Evolutionary conservation across 768 basidiomycete species (phyloP), one percentile per base, ranked within the genome.

Genomic region (Rhizopogon salebrosus): DNA sequence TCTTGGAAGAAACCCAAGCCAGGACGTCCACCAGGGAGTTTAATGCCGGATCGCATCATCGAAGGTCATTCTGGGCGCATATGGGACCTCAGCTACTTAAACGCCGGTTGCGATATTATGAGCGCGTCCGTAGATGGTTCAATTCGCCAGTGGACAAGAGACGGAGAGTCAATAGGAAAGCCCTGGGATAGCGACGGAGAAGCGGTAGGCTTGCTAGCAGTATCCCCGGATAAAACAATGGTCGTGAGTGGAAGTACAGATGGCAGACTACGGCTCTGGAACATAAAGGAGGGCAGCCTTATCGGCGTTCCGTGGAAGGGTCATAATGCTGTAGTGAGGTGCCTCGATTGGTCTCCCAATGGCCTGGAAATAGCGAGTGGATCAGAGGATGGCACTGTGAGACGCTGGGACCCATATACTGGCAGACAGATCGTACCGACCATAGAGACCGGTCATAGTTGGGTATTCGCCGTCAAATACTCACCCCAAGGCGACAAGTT

Each of bases 271-370:
- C 24, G 24, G 41, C 9, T 42, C 4, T 42, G 24, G 24, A 26
- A 42, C 5, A 27, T 42, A 8, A 42, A 26, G 24, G 24, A 42
- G 14, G 16, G 24, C 9, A 11, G 41, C 8, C 10, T 42, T 16
- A 16, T 27, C 9, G 24, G 41, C 4, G 5, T 26, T 2, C 24
- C 16, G 16, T 26, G 42, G 41, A 16, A 42, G 24, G 41, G 10
- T 0, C 27, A 57, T 26, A 52, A 22, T 6, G 43, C 20, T 3
- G 22, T 35, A 1, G 36, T 55, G 8, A 14, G 14, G 16, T 31
- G 42, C 23, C 29, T 59, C 9, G 57, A 42, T 20, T 57, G 61
- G 29, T 64, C 62, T 16, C 48, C 24, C 1, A 49, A 58, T 36
- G 48, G 51, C 3, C 41, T n/a, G 9, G 22, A n/a, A n/a, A n/a